Base-by-base conservation (phyloP, 2,329 filamentous ascomycete genomes). In the Aspergillus alliaceus region DNA sequence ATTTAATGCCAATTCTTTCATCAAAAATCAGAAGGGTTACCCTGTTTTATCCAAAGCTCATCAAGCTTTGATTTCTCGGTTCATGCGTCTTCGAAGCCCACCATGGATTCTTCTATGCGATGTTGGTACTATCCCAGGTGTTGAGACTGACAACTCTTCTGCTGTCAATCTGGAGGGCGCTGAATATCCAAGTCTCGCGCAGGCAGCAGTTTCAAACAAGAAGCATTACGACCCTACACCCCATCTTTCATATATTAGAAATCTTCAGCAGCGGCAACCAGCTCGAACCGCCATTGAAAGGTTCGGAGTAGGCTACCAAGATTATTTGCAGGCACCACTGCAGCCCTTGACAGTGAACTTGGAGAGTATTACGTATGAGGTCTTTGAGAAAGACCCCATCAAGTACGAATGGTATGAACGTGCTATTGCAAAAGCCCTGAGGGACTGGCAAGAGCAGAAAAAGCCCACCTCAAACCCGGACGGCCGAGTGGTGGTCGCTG, bases 341-440 rank as follows among this genome's bases (percentile, higher is more conserved):
- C 96, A 99, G 72, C 95, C 95, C 0, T 82, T 99, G 14, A 93
- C 93, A 0, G 95, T 99, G 74, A 99, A 99, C 66, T 82, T 99
- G 14, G 96, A 99, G 73, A 96, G 92, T 47, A 90, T 96, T 40
- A 99, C 95, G 0, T 99, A 99, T 73, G 95, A 99, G 72, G 93
- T 98, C 2, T 99, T 99, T 68, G 95, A 99, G 73, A 96, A 96
- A 65, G 96, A 99, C 63, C 95, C 95, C 0, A 90, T 99, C 76
- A 99, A 99, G 76, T 99, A 99, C 72, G 87, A 92, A 62, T 96
- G 93, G 82, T 99, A 99, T 71, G 92, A 98, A 73, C 82, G 84
- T 46, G 95, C 95, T 14, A 89, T 96, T 56, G 85, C 86, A 4
- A 86, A 90, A 62, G 93, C 95, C 0, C 80, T 99, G 60, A 82